phyloP scores from a whole-genome alignment of 345 rosid species.

The Xanthoceras sorbifolium region DNA sequence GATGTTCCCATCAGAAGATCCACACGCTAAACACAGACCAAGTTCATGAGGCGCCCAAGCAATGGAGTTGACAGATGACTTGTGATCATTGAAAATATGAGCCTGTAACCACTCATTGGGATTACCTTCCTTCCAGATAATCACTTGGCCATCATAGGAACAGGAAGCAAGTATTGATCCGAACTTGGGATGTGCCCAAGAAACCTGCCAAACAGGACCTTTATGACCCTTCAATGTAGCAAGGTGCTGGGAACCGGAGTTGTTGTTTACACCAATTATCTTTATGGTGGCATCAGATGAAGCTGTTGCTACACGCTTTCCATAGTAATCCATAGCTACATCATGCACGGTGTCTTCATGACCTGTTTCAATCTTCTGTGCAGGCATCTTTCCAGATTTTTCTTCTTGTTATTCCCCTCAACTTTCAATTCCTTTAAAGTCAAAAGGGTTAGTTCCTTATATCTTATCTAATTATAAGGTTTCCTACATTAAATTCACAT shows the following conservation, averaged over 20 bases:
- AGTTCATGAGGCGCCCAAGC: slow-evolving; percentile 23
- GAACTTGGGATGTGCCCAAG: slow-evolving; percentile 21
- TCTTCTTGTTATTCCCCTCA: not conserved
- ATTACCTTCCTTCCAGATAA: slow-evolving; percentile 22
- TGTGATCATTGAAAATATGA: slow-evolving; percentile 19
- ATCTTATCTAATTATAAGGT: not conserved
- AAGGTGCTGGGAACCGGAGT: slow-evolving; percentile 15
- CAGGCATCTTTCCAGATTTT: slow-evolving; percentile 17
- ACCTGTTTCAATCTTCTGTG: slow-evolving; percentile 25
- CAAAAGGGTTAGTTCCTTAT: not conserved
- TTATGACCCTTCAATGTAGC: slow-evolving; percentile 14
- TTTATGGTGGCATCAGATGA: slow-evolving; percentile 17
- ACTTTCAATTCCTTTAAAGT: not conserved
- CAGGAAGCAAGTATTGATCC: slow-evolving; percentile 20
- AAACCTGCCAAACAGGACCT: slow-evolving; percentile 23
- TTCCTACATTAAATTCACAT: not conserved
- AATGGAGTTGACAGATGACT: slow-evolving; percentile 19
- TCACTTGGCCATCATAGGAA: slow-evolving; percentile 18
- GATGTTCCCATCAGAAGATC: slow-evolving; percentile 20
- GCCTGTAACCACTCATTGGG: slow-evolving; percentile 19
- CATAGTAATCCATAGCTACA: slow-evolving; percentile 21
- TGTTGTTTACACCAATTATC: slow-evolving; percentile 21
- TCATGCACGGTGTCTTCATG: slow-evolving; percentile 22
- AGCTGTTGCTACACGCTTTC: slow-evolving; percentile 21
- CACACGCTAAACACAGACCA: slow-evolving; percentile 21